Evolutionary conservation across 768 basidiomycete genomes (phyloP), one percentile per base, ranked within the genome.

Genomic region (Exidia glandulosa): DNA sequence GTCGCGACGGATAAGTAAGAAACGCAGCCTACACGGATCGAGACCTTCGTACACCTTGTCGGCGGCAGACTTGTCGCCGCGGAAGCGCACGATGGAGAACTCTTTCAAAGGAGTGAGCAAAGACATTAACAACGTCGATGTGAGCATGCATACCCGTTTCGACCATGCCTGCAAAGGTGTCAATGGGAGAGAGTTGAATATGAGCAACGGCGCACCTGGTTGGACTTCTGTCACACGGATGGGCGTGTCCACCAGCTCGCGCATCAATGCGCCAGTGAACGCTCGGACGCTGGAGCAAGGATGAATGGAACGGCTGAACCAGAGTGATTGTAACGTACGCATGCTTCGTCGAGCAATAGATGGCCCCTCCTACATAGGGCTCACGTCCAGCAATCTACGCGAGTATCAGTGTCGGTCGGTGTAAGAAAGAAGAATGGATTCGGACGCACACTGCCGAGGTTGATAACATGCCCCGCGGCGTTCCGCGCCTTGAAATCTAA

Each of bases 181-280:
- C 33, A 55, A 19, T 7, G n/a, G 14, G 33, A 2, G 32, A 19
- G 16, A 41, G 32, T 19, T 52, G 32, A 36, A 27, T 19, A 65
- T 75, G 23, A 66, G 86, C 92, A 94, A n/a, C n/a, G n/a, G n/a
- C n/a, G n/a, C n/a, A 36, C 34, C 34, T 33, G 95, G 96, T 68
- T 92, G 89, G 59, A 99, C 87, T 73, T 98, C 93, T 6, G 91
- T 88, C 6, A 98, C 94, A 57, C 96, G 81, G 67, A 99, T 93
- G n/a, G 85, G 85, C 19, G 94, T 96, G 68, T 90, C 85, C 33
- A 97, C 94, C 34, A 98, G 78, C 70, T 98, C 95, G 61, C 85
- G 79, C 72, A 91, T 72, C 54, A 98, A 75, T 5, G 87, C 80
- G 36, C 84, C 85, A 27, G 84, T 88, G 75, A 98, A 98, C 2